Evolutionary conservation across 2,329 filamentous ascomycete species (phyloP), one percentile per base, ranked within the genome.

Genomic region (Xylariaceae sp.): DNA sequence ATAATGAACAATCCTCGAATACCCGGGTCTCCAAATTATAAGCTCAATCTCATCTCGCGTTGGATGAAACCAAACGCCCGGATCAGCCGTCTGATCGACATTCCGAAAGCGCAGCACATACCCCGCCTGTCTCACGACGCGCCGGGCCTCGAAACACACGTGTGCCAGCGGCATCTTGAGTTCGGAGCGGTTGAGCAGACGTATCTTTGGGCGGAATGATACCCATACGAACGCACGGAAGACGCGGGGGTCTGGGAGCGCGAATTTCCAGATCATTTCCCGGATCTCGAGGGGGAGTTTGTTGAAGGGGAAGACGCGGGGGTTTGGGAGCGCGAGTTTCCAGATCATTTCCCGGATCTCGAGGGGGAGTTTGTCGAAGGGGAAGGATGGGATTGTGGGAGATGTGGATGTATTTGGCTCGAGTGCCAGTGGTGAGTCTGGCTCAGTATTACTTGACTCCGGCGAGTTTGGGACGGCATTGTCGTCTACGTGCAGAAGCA

Each of bases 341-440:
- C 69, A 71, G 57, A 71, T 68, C 17, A 69, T 67, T 18, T 66
- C 68, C 7, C 69, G 66, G 13, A 71, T 57, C 50, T 71, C 69
- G 1, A 61, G 53, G 3, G 69, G 69, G 0, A 71, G 61, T 56
- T 66, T 64, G 4, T 54, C 51, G 55, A 71, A 69, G 8, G 61
- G 63, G 44, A 63, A 45, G 41, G 41, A n/a, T 45, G 11, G n/a
- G 13, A 4, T 6, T n/a, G 41, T n/a, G 13, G 41, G 13, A 45
- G 41, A 13, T 11, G 41, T 13, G 41, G 41, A 6, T n/a, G 13
- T n/a, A 1, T 11, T 45, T n/a, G 13, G 37, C 37, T 45, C 11
- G 9, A 6, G 13, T n/a, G 13, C 11, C 2, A 6, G 13, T n/a
- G 13, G 13, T 17, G 11, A 13, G 34, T 50, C 7, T 30, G 48